phyloP scores from a whole-genome alignment of 768 basidiomycete genomes.

The Leucosporidium yakuticum region DNA sequence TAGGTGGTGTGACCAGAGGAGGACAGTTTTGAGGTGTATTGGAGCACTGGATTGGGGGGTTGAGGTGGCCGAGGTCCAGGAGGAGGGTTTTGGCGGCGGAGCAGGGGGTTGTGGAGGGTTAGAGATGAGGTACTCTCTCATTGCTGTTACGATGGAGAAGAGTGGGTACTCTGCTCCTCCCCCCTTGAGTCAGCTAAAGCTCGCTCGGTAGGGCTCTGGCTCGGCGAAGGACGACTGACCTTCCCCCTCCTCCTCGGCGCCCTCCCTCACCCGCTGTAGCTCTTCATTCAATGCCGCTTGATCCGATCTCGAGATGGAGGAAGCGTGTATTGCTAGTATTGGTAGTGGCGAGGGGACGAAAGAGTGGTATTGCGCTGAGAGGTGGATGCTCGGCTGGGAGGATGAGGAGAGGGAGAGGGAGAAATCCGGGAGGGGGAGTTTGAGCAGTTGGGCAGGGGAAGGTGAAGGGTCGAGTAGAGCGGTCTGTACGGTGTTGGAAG shows the following conservation, averaged over 20 bases:
- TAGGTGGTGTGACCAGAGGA: slow-evolving; percentile 35
- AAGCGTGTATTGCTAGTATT: background rate
- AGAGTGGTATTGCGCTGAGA: no score
- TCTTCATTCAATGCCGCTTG: background rate
- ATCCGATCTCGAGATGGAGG: background rate
- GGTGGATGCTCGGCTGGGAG: background rate
- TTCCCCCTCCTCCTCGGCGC: background rate
- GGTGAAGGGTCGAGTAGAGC: background rate
- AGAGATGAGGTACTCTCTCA: slow-evolving; percentile 10
- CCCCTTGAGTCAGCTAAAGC: no score
- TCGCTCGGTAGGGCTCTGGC: no score
- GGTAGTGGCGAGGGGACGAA: no score
- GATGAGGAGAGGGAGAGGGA: background rate
- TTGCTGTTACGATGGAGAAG: slow-evolving; percentile 18
- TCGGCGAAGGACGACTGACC: background rate
- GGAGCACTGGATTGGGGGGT: background rate
- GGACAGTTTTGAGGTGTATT: slow-evolving; percentile 9
- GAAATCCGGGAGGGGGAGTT: background rate
- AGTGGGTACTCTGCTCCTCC: background rate
- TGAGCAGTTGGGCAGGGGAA: background rate
- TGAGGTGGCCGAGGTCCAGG: background rate
- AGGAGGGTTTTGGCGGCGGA: background rate
- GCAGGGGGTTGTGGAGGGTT: background rate
- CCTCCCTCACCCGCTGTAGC: background rate
- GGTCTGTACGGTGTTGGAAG: background rate